These are phyloP conservation scores for Ustilago bromivora DNA, from an alignment of 1,284 basidiomycete genomes.

Conservation along the genomic window DNA sequence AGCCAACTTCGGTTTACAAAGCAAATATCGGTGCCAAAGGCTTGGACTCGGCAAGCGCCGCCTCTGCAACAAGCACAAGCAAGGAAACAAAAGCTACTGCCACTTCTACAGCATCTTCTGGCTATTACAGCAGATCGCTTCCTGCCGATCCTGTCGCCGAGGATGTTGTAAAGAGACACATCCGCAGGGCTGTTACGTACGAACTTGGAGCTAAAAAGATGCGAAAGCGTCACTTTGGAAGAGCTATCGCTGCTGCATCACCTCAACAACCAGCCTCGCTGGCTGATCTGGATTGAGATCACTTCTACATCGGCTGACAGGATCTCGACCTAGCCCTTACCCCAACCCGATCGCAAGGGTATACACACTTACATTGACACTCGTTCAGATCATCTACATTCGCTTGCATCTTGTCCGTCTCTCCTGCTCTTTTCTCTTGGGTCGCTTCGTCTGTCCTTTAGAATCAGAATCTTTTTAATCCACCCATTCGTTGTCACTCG, in stretches of 20 bases:
- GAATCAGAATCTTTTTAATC: conserved; percentile 1
- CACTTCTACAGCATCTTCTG: conserved; percentile 10
- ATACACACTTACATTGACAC: not conserved
- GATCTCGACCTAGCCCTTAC: not conserved
- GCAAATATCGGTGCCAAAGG: conserved; percentile 42
- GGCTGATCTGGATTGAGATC: conserved; percentile 6
- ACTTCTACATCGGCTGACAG: not conserved
- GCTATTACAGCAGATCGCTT: conserved; percentile 17
- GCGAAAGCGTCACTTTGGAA: conserved; percentile 38
- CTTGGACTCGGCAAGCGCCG: not conserved
- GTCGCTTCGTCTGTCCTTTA: conserved; percentile 7
- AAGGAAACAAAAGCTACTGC: conserved; percentile 19
- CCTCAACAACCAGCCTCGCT: not conserved
- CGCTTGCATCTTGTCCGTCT: conserved; percentile 3
- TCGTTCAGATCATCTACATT: conserved; percentile 4
- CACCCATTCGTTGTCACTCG: conserved; percentile 8
- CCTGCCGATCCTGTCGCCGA: conserved; percentile 11
- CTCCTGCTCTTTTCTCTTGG: conserved; percentile 6
- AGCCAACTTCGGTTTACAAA: conserved; percentile 37
- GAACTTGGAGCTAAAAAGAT: conserved; percentile 10
- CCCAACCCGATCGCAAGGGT: not conserved
- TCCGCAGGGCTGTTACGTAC: conserved; percentile 13
- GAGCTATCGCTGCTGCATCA: conserved; percentile 7
- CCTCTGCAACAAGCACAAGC: conserved; percentile 16
- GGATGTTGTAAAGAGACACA: conserved; percentile 19